These are phyloP conservation scores for Macrotyloma uniflorum DNA, from an alignment of 306 rosid species.

Conservation along the genomic window DNA sequence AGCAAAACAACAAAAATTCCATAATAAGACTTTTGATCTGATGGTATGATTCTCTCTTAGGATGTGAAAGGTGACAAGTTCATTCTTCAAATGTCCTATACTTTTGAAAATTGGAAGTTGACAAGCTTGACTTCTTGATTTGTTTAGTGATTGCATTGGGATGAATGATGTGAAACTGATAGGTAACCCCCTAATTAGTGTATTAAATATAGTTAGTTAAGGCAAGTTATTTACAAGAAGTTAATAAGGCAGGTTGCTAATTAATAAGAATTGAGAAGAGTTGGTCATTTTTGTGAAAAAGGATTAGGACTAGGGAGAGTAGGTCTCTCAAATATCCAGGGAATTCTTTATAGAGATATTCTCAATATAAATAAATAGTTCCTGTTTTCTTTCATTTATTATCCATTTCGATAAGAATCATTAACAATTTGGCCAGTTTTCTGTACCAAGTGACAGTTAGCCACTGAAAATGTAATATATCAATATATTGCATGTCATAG, in stretches of 20 bases:
- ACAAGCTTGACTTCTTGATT: not conserved
- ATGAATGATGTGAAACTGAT: not conserved
- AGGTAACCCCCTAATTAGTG: no score
- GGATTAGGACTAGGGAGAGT: no score
- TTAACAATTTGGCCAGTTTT: not conserved
- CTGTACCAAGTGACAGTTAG: not conserved
- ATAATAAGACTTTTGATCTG: constrained; percentile 41
- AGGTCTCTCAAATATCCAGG: no score
- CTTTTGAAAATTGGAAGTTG: no score
- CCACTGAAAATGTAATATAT: not conserved
- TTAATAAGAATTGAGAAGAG: no score
- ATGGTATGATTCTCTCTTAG: constrained; percentile 66
- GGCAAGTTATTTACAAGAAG: no score
- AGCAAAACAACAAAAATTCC: not conserved
- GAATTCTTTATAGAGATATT: no score
- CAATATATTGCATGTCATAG: constrained; percentile 4
- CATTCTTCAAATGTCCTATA: constrained; percentile 17
- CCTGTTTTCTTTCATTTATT: no score
- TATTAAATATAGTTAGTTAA: no score
- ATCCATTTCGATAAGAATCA: not conserved
- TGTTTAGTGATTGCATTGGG: not conserved
- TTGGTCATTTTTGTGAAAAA: no score
- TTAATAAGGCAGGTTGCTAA: no score
- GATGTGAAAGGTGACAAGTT: constrained; percentile 63
- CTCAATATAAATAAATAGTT: no score